Conservation (phyloP, 306 rosid genomes). For the Quercus berberidifolia region DNA sequence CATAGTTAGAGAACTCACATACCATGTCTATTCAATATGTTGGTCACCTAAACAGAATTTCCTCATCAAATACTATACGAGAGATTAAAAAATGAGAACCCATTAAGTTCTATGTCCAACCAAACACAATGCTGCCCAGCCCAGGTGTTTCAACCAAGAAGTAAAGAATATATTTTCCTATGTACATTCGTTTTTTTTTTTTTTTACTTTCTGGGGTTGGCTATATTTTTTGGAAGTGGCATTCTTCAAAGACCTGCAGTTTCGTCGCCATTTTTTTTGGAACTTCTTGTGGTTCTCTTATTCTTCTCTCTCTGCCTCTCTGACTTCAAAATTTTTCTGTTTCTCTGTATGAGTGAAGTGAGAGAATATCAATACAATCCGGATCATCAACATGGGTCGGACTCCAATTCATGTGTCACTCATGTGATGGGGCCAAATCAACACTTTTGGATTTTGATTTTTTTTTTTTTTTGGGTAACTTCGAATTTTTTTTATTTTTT, state of each 20-base stretch:
- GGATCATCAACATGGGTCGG: too few relatives aligned
- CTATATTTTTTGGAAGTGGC: conserved; percentile 29
- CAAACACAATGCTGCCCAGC: neutral
- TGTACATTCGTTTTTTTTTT: neutral
- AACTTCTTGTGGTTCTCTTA: conserved; percentile 48
- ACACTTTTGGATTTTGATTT: too few relatives aligned
- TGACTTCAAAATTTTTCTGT: neutral
- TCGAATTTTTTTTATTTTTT: too few relatives aligned
- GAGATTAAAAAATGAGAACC: neutral
- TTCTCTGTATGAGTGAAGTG: too few relatives aligned
- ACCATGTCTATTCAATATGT: conserved; percentile 1
- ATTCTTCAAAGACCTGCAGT: conserved; percentile 44
- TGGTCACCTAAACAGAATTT: conserved; percentile 3
- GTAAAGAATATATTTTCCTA: neutral
- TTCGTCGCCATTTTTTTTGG: conserved; percentile 61
- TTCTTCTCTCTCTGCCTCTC: neutral
- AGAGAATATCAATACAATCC: too few relatives aligned
- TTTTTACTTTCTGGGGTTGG: conserved; percentile 16
- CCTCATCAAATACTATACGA: conserved; percentile 3
- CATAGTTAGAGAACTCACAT: conserved; percentile 3
- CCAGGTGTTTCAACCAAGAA: neutral
- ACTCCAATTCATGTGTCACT: too few relatives aligned
- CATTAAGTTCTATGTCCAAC: neutral
- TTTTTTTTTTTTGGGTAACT: too few relatives aligned
- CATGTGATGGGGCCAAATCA: too few relatives aligned